Percentiles rank a stretch among this genome's conserved stretches.
Evolutionary conservation across 345 rosid genomes (phyloP).

Genomic region (Abelmoschus esculentus): DNA sequence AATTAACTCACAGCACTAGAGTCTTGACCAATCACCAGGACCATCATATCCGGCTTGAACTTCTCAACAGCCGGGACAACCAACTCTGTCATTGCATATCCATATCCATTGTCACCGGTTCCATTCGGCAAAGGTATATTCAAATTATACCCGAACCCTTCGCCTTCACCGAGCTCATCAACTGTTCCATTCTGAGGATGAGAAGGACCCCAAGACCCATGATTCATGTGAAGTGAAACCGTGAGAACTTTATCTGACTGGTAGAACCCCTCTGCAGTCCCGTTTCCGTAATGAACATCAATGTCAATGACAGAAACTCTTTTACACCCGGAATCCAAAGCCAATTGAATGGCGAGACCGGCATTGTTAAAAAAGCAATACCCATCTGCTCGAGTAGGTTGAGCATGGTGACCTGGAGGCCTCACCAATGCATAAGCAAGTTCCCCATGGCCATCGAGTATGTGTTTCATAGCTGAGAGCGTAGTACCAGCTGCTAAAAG

Average conservation of each 20-base stretch:
- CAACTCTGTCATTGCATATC: conserved; percentile 50
- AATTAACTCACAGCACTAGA: conserved; percentile 79
- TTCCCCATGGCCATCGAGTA: conserved; percentile 55
- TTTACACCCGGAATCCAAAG: conserved; percentile 47
- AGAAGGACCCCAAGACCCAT: conserved; percentile 95
- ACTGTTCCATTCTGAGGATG: conserved; percentile 70
- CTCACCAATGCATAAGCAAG: conserved; percentile 69
- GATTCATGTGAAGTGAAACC: conserved; percentile 87
- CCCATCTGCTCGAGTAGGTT: conserved; percentile 83
- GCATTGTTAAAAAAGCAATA: conserved; percentile 89
- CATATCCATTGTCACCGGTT: conserved; percentile 74
- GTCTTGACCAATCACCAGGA: conserved; percentile 80
- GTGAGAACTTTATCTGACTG: conserved; percentile 56
- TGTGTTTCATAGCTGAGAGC: conserved; percentile 63
- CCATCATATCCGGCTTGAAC: conserved; percentile 60
- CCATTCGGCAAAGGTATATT: conserved; percentile 88
- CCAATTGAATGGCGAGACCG: conserved; percentile 60
- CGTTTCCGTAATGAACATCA: conserved; percentile 89
- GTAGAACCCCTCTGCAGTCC: conserved; percentile 84
- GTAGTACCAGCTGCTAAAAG: conserved; percentile 85
- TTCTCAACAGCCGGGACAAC: conserved; percentile 55
- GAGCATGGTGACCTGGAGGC: conserved; percentile 96
- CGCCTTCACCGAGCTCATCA: conserved; percentile 71
- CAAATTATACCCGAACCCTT: conserved; percentile 73
- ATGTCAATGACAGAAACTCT: conserved; percentile 65